Base-by-base conservation (phyloP, 176 grass and related monocot genomes). In the Lolium multiflorum region DNA sequence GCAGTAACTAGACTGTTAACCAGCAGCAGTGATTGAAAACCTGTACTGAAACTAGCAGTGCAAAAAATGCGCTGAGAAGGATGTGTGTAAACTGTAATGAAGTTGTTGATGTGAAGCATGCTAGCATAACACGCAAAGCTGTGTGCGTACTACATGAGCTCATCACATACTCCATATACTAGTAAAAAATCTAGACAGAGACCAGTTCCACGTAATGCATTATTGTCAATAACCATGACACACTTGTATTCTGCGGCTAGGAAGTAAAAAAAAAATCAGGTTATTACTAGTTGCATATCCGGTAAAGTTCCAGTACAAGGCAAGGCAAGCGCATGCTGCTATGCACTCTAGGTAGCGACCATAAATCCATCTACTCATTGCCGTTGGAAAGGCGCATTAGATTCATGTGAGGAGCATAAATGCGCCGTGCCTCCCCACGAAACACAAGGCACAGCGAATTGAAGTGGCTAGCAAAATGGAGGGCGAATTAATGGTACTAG, bases 361-460 rank as follows among this genome's bases (percentile, higher is more conserved):
- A 77, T 26, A 90, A 82, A 74, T 28, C 12, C 31, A 38, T 31
- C 39, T 76, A 67, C 10, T 60, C 89, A 83, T 7, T 75, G 76
- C 15, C 56, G 70, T 51, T 72, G 51, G n/a, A 22, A 24, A 54
- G 60, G 21, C 1, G 60, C 81, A 80, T 44, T 61, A 70, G 59
- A 88, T 88, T 91, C 85, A 76, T 88, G 59, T 84, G 85, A 88
- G 75, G 26, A 82, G 69, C 58, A 81, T 84, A 84, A 88, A 91
- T 91, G 89, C 63, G 51, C 11, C 39, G 9, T 86, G 63, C 17
- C 43, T 17, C 58, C 58, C 78, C 48, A 47, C 16, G 15, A 58
- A 73, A 82, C 31, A 10, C 79, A 73, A 80, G 68, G 57, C 31
- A 41, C 28, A 39, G 63, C 20, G 39, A 11, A 74, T 60, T 49